Conservation (phyloP, 371 early-diverging fungal species). For the Dinochytrium kinnereticum region DNA sequence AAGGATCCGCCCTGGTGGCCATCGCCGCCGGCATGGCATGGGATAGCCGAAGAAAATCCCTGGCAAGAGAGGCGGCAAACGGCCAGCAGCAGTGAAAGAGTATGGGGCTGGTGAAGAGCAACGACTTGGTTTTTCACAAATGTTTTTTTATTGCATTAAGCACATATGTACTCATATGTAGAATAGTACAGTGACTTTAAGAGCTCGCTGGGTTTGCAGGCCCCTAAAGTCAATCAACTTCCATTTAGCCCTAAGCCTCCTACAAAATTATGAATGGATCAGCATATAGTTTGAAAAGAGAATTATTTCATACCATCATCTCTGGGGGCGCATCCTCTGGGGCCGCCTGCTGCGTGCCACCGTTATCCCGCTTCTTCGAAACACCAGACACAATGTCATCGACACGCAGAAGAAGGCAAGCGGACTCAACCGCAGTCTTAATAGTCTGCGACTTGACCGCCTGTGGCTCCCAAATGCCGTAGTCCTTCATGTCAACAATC, state of each 20-base stretch:
- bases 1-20: background rate
- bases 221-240: background rate
- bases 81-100: no score
- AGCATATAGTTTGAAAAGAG: background rate
- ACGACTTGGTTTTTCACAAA: background rate
- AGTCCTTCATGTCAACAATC: slow-evolving; percentile 95
- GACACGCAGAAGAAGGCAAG: slow-evolving; percentile 91
- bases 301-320: background rate
- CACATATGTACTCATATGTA: background rate
- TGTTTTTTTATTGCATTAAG: background rate
- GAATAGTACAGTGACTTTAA: no score
- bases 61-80: background rate
- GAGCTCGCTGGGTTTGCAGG: background rate
- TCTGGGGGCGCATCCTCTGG: background rate
- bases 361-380: slow-evolving; percentile 39
- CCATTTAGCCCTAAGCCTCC: background rate
- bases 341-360: slow-evolving; percentile 14
- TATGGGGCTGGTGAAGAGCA: no score
- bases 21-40: background rate
- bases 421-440: slow-evolving; percentile 99
- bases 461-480: slow-evolving; percentile 99
- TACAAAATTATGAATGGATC: background rate
- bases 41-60: background rate
- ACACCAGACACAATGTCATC: slow-evolving; percentile 98
- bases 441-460: slow-evolving; percentile 99